These are phyloP conservation scores for Auriscalpium microsporum DNA, from an alignment of 768 basidiomycete species.

Conservation along the genomic window DNA sequence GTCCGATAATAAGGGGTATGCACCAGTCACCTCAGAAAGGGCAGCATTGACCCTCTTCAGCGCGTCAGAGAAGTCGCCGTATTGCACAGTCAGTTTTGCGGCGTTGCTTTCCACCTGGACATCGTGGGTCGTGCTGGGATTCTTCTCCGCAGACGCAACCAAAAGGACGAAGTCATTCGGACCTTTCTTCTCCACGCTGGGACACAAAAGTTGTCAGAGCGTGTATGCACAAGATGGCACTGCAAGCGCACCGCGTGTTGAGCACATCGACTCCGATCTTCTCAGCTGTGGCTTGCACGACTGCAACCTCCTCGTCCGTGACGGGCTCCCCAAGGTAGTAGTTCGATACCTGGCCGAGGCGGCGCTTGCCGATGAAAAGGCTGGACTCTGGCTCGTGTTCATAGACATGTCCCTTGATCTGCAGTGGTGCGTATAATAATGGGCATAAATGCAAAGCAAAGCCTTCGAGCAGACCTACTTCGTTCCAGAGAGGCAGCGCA, in stretches of 20 bases:
- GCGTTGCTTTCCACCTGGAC: slow-evolving; percentile 33
- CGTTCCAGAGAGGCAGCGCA: slow-evolving; percentile 53
- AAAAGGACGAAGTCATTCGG: slow-evolving; percentile 56
- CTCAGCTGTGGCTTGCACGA: slow-evolving; percentile 69
- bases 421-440: neutral
- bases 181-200: slow-evolving; percentile 64
- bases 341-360: slow-evolving; percentile 69
- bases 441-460: too few species aligned
- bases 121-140: slow-evolving; percentile 34
- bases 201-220: neutral
- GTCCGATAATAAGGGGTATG: neutral
- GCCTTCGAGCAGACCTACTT: slow-evolving; percentile 29
- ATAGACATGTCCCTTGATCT: slow-evolving; percentile 76
- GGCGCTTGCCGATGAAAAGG: slow-evolving; percentile 74
- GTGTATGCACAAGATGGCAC: neutral
- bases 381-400: slow-evolving; percentile 51
- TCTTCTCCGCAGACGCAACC: slow-evolving; percentile 57
- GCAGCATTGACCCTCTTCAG: slow-evolving; percentile 47
- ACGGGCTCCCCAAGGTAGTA: slow-evolving; percentile 75
- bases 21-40: slow-evolving; percentile 43
- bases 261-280: slow-evolving; percentile 65
- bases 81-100: slow-evolving; percentile 54
- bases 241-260: slow-evolving; percentile 59
- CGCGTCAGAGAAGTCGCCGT: slow-evolving; percentile 63
- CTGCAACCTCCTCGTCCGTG: slow-evolving; percentile 69